Percentiles rank a stretch among this genome's conserved stretches.
These are phyloP conservation scores for Canna indica DNA, from an alignment of 176 grass and related monocot species.

Conservation along the genomic window DNA sequence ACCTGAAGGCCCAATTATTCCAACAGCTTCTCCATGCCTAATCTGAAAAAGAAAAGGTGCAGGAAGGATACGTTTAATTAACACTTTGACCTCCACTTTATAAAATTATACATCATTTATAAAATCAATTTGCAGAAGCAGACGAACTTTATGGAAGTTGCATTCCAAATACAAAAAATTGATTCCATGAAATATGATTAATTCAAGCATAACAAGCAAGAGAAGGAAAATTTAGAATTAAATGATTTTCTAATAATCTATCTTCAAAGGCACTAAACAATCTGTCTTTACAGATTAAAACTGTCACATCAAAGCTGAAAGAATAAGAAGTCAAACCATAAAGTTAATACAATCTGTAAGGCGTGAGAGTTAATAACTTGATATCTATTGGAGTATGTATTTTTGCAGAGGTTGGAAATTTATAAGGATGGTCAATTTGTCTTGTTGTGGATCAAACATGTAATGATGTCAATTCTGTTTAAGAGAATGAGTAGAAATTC, in stretches of 20 bases:
- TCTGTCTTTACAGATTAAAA: too few relatives aligned
- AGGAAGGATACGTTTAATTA: not conserved
- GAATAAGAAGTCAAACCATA: not conserved
- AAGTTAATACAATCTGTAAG: not conserved
- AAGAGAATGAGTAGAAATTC: not conserved
- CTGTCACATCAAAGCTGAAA: not conserved
- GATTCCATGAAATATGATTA: not conserved
- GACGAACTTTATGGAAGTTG: not conserved
- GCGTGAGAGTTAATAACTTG: not conserved
- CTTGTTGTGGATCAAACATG: too few relatives aligned
- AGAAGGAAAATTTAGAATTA: too few relatives aligned
- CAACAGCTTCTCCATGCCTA: constrained; percentile 93
- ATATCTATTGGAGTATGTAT: too few relatives aligned
- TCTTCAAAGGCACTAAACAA: too few relatives aligned
- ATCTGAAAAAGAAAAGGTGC: constrained; percentile 42
- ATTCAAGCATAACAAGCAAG: not conserved
- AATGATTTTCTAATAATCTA: too few relatives aligned
- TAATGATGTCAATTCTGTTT: too few relatives aligned
- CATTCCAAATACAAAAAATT: not conserved
- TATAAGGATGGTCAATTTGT: too few relatives aligned
- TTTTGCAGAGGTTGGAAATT: too few relatives aligned
- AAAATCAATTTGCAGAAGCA: not conserved
- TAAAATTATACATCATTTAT: not conserved
- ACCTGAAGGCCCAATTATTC: constrained; percentile 92
- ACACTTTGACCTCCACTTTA: not conserved